phyloP scores from a whole-genome alignment of 75 land plant species.

The Gnetum montanum region DNA sequence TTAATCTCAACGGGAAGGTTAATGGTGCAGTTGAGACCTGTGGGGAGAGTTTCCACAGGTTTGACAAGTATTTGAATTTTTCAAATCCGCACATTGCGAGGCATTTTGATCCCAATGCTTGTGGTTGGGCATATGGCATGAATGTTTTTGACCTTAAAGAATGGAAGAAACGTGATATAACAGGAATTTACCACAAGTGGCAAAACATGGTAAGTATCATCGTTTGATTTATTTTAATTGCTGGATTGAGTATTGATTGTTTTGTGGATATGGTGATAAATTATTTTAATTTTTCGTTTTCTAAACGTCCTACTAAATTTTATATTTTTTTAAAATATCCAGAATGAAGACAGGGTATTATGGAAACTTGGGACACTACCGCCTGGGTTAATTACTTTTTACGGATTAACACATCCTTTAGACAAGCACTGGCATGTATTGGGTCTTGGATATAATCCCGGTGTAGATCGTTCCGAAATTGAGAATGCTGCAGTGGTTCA shows the following conservation, averaged over 20 bases:
- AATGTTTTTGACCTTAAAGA: constrained; percentile 78
- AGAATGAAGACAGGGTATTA: constrained; percentile 45
- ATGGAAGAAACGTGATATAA: constrained; percentile 79
- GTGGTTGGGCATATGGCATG: constrained; percentile 98
- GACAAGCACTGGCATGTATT: constrained; percentile 73
- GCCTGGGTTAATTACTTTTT: constrained; percentile 48
- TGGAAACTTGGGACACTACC: constrained; percentile 61
- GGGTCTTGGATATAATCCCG: constrained; percentile 54
- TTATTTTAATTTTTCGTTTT: background rate
- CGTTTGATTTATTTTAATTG: background rate
- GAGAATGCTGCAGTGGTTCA: constrained; percentile 48
- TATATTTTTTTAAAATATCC: constrained; percentile 7
- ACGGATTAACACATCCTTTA: constrained; percentile 44
- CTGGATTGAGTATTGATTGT: background rate
- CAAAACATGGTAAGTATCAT: constrained; percentile 60
- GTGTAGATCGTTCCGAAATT: constrained; percentile 35
- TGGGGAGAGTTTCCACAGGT: constrained; percentile 83
- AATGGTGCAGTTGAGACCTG: constrained; percentile 94
- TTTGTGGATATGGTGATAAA: background rate
- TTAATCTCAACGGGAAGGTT: constrained; percentile 77
- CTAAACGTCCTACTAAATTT: background rate
- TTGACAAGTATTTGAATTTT: constrained; percentile 87
- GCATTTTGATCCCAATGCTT: constrained; percentile 74
- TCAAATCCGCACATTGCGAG: constrained; percentile 75
- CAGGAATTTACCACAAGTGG: constrained; percentile 96